A percentile compares a stretch with the other conserved stretches of the same genome.
Evolutionary conservation across 1,139 yeast species (phyloP).

Genomic region (Blastobotrys ciferrii): DNA sequence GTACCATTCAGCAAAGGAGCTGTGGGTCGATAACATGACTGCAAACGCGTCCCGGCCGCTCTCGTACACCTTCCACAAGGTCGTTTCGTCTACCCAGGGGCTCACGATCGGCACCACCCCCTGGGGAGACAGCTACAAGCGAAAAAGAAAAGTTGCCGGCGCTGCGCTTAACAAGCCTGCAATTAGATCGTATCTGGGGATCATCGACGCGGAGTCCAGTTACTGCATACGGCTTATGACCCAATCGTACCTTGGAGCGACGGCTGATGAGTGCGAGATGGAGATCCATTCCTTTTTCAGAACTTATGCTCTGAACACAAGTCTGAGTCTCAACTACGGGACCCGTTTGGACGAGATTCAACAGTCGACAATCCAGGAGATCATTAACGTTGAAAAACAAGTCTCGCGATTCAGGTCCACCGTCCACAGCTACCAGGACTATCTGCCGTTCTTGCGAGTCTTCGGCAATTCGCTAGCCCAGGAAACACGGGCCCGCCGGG

Average conservation of each 20-base stretch:
- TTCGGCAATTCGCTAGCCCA: slow-evolving; percentile 40
- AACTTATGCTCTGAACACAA: slow-evolving; percentile 55
- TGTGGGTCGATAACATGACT: slow-evolving; percentile 55
- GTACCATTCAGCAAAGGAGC: slow-evolving; percentile 48
- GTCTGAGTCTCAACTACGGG: slow-evolving; percentile 63
- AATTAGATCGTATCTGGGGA: slow-evolving; percentile 34
- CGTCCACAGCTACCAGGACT: slow-evolving; percentile 60
- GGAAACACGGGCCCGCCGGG: slow-evolving; percentile 48
- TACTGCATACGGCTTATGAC: slow-evolving; percentile 23
- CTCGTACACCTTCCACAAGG: slow-evolving; percentile 63
- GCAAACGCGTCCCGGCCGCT: slow-evolving; percentile 67
- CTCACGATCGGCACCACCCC: slow-evolving; percentile 81
- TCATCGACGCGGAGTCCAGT: slow-evolving; percentile 48
- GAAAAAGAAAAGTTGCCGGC: slow-evolving; percentile 55
- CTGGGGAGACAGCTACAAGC: slow-evolving; percentile 51
- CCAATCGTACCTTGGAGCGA: background rate
- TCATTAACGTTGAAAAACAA: slow-evolving; percentile 60
- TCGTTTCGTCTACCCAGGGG: slow-evolving; percentile 58
- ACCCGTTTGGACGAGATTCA: slow-evolving; percentile 47
- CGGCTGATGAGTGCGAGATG: slow-evolving; percentile 35
- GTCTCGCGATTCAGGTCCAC: slow-evolving; percentile 66
- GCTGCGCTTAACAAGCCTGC: slow-evolving; percentile 47
- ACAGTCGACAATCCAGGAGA: slow-evolving; percentile 48
- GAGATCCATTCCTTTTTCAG: slow-evolving; percentile 48
- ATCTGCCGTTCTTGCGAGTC: slow-evolving; percentile 51